Evolutionary conservation across 371 early-diverging fungal genomes (phyloP).

Genomic region (Apophysomyces ossiformis): DNA sequence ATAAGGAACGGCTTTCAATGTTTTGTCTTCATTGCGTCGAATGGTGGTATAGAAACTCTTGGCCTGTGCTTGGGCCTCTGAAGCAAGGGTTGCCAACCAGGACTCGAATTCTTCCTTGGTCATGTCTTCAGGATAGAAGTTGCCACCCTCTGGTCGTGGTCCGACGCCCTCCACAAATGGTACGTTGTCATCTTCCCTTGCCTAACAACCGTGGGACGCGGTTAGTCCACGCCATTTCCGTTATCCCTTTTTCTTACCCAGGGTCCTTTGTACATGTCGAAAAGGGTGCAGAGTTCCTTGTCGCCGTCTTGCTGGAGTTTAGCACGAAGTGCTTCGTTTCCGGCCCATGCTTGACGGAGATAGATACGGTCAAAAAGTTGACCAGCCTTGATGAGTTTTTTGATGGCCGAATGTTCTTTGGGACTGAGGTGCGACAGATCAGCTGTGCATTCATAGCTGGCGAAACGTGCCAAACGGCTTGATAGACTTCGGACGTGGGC

Average conservation of each 20-base stretch:
- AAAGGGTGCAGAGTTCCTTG: slow-evolving; percentile 50
- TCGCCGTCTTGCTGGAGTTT: slow-evolving; percentile 47
- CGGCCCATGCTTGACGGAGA: slow-evolving; percentile 76
- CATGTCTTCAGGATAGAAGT: slow-evolving; percentile 83
- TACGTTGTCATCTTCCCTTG: slow-evolving; percentile 55
- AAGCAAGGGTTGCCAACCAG: slow-evolving; percentile 59
- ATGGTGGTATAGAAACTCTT: slow-evolving; percentile 74
- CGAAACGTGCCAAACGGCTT: slow-evolving; percentile 51
- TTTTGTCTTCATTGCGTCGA: slow-evolving; percentile 43
- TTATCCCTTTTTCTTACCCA: slow-evolving; percentile 55
- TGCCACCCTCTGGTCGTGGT: slow-evolving; percentile 66
- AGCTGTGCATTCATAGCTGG: slow-evolving; percentile 60
- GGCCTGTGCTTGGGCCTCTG: slow-evolving; percentile 58
- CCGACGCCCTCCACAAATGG: slow-evolving; percentile 67
- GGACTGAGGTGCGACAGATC: slow-evolving; percentile 62
- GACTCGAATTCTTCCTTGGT: slow-evolving; percentile 66
- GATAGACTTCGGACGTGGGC: slow-evolving; percentile 32
- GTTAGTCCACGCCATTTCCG: too few species aligned
- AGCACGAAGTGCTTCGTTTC: slow-evolving; percentile 62
- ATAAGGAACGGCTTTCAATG: slow-evolving; percentile 57
- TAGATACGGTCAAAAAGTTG: slow-evolving; percentile 69
- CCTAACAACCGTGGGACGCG: slow-evolving; percentile 18
- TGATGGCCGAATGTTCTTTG: slow-evolving; percentile 68
- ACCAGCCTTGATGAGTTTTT: slow-evolving; percentile 68
- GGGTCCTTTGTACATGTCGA: slow-evolving; percentile 76